Evolutionary conservation across 176 grass and related monocot genomes (phyloP), one percentile per base, ranked within the genome.

Genomic region (Leersia perrieri): DNA sequence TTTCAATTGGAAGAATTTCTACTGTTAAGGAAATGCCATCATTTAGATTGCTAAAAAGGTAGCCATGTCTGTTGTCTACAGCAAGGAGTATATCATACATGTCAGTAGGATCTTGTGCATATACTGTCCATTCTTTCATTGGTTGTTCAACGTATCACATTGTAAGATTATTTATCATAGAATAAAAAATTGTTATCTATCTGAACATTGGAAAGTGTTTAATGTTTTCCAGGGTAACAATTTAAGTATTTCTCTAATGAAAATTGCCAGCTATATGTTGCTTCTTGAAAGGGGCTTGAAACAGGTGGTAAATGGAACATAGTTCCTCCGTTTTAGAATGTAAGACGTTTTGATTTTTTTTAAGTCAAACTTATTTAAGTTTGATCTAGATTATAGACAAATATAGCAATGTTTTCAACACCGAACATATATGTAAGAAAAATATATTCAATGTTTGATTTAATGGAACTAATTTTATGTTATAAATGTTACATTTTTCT

Each of bases 41-140:
- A n/a, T 97, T 87, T 66, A 86, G 68, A 68, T 51, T 87, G 73
- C 70, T 93, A 34, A 91, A 75, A 76, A 87, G 74, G 62, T 91
- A 97, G 85, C 31, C 3, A 5, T 78, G 29, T 81, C 68, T 55
- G 64, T 33, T 65, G 31, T 75, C 34, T 61, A 40, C 40, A 45
- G 33, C 30, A 81, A 72, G 27, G 35, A 40, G 49, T 30, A 44
- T 18, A 41, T 22, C 38, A 60, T 68, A 29, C 25, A 38, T 80
- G 62, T 75, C 18, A 25, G 40, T 78, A 85, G 55, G 22, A 58
- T 58, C 8, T 62, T 70, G 73, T 61, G 47, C 65, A 49, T 53
- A 53, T 53, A 53, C 49, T 53, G 25, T 33, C 22, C 23, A 80
- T 88, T 80, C 60, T 86, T 82, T 78, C 64, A 78, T 68, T 86